Base-by-base conservation (phyloP, 2,329 filamentous ascomycete genomes). In the Pochonia chlamydosporia region DNA sequence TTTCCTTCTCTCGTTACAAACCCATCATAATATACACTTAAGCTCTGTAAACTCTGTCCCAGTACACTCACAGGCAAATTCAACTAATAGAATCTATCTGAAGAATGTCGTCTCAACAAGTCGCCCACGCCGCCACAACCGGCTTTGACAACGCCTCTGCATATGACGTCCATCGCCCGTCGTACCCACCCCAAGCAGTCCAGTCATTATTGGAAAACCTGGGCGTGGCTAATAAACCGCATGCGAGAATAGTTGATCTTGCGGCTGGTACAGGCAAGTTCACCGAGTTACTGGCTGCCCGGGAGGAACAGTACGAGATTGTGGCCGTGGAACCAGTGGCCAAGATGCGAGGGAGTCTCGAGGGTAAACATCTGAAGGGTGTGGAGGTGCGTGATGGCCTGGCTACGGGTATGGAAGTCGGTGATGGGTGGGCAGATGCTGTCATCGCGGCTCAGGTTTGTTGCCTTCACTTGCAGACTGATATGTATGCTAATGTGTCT, bases 211-310 rank as follows among this genome's bases (percentile, higher is more conserved):
- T 90, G 3, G 55, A 61, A 14, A 69, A 73, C 42, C 67, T 85
- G n/a, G 64, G 69, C 5, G 62, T 88, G 8, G 64, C 70, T 24
- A 71, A 69, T 23, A 57, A 70, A 16, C 44, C 64, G 6, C 66
- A 69, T 40, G 74, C 75, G 13, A 72, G 65, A 39, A 65, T 87
- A 35, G 61, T 87, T 21, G 84, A 88, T 59, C 68, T 88, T 16
- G 84, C 76, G 2, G 81, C 82, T 3, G 84, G 84, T 1, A 87
- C 84, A 1, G 85, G 85, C 23, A 87, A 87, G 58, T 82, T 87
- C 57, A 87, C 84, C 0, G 79, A 84, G 60, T 56, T 75, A 16
- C 70, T 89, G 28, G 77, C 79, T 6, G 67, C 63, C 13, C 69
- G 83, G 25, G 67, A 73, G 1, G 85, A 88, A 63, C 59, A 65